Evolutionary conservation across 2,329 filamentous ascomycete genomes (phyloP), one percentile per base, ranked within the genome.

Genomic region (Xylaria sp.): DNA sequence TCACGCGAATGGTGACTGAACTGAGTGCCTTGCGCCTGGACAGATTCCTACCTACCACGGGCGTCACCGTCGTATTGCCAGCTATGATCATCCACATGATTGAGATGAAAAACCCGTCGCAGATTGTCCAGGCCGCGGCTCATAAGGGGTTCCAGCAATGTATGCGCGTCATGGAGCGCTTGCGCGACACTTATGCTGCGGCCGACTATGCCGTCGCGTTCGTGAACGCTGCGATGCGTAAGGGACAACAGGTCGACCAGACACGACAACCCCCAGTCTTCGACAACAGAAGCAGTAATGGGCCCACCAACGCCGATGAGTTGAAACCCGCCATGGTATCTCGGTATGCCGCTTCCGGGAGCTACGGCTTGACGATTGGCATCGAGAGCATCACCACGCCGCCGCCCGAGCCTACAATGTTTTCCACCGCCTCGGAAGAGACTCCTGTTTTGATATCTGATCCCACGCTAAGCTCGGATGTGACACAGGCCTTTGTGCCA

Each of bases 181-280:
- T 98, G 20, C 89, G 94, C 44, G 93, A 97, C 76, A 93, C 94
- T 36, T 97, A 98, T 76, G 90, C 94, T 0, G 94, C 94, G 0
- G 95, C 95, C n/a, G 94, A 97, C 79, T 97, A 96, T 75, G 94
- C 93, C n/a, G 95, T 93, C 0, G 93, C 93, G 2, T 97, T 97
- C 83, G 86, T 97, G n/a, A 93, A 97, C 78, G 93, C 94, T 1
- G 93, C 94, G 0, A 92, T 97, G 71, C 90, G 92, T 70, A 97
- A 97, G 82, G 93, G 68, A 5, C 53, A 58, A 38, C 66, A 72
- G 53, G 66, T 69, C 38, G 31, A 40, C n/a, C 60, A 65, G 20
- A 33, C 60, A 7, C 68, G 54, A 28, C 60, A 40, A 10, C 6
- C 58, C n/a, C 53, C 33, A 4, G 23, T 40, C 5, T 70, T 70